Evolutionary conservation across 441 rosid species (phyloP).

Genomic region (Pelargonium fulgidum): DNA sequence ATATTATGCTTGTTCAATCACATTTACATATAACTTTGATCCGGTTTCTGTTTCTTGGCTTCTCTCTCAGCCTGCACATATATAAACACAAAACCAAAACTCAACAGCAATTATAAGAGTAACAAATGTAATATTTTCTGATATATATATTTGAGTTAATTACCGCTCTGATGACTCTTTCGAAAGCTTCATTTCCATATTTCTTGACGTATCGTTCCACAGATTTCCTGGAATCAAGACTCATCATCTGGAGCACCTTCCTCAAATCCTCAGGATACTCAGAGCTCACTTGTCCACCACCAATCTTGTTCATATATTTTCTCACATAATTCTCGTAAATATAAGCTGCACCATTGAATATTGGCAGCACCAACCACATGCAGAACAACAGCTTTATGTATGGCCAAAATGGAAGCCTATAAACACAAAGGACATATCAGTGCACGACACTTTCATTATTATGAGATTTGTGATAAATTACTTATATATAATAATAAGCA

Average conservation of each 20-base stretch:
- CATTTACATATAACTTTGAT: not conserved
- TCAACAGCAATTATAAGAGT: too few species aligned
- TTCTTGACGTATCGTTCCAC: slow-evolving; percentile 57
- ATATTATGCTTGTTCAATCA: not conserved
- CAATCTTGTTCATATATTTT: slow-evolving; percentile 45
- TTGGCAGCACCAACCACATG: slow-evolving; percentile 60
- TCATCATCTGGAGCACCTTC: slow-evolving; percentile 76
- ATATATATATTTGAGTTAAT: not conserved
- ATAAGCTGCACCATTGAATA: slow-evolving; percentile 64
- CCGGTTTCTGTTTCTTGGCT: slow-evolving; percentile 42
- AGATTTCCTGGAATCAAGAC: slow-evolving; percentile 71
- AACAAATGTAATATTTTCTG: too few species aligned
- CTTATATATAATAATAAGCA: too few species aligned
- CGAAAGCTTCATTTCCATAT: slow-evolving; percentile 69
- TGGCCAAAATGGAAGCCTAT: slow-evolving; percentile 62
- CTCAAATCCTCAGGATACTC: slow-evolving; percentile 47
- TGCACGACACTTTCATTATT: too few species aligned
- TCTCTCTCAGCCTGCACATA: slow-evolving; percentile 68
- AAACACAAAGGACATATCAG: not conserved
- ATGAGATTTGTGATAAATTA: too few species aligned
- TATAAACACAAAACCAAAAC: not conserved
- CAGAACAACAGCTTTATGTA: slow-evolving; percentile 50
- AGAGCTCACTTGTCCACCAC: slow-evolving; percentile 34
- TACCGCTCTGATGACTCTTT: slow-evolving; percentile 69
- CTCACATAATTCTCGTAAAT: slow-evolving; percentile 41